Conservation (phyloP, 257 asterid species). For the Nicotiana paniculata region DNA sequence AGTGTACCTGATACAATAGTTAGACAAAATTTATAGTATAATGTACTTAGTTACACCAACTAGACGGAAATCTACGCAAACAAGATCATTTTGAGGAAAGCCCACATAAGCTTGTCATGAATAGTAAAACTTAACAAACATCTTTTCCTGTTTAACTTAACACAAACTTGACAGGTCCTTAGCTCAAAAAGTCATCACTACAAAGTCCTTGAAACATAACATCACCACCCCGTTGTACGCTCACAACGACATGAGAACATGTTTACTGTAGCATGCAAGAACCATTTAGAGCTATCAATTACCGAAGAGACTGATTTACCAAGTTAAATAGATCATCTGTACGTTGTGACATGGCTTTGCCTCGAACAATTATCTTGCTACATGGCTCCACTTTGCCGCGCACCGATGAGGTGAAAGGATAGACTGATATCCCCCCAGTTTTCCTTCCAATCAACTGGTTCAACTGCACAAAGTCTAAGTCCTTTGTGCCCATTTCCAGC, state of each 20-base stretch:
- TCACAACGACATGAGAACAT: background rate
- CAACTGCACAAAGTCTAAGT: constrained; percentile 86
- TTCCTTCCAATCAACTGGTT: constrained; percentile 93
- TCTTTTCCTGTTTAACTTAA: background rate
- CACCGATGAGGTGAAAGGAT: constrained; percentile 83
- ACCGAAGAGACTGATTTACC: constrained; percentile 37
- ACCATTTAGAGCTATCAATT: background rate
- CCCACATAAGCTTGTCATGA: background rate
- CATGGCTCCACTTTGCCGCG: constrained; percentile 73
- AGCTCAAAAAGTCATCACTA: background rate
- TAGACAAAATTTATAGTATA: background rate
- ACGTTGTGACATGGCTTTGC: constrained; percentile 91
- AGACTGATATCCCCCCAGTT: constrained; percentile 95
- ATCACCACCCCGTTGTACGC: background rate
- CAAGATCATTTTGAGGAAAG: background rate
- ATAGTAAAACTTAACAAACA: background rate
- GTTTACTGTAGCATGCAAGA: background rate
- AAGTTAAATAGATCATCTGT: constrained; percentile 79
- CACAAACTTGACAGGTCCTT: background rate
- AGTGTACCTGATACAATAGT: background rate
- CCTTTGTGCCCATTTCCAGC: constrained; percentile 98
- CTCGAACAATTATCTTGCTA: constrained; percentile 75
- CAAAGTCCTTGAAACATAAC: background rate
- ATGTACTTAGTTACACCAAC: background rate
- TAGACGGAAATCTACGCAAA: constrained; percentile 1